Base-by-base conservation (phyloP, 129 eudicot species). In the Artemisia tridentata region DNA sequence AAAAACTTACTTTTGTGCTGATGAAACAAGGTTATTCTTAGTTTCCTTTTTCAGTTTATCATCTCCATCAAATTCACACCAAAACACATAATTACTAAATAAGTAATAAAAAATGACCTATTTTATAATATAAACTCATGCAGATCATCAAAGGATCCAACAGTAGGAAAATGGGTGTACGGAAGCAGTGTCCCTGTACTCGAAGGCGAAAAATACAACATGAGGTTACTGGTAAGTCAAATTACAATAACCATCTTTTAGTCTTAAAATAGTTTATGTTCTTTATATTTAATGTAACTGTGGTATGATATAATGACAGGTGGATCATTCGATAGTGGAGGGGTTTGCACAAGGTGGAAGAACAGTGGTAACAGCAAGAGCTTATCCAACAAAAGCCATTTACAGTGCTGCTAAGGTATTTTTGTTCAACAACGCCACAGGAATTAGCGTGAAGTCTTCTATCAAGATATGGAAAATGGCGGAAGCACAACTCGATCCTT, bases 281-380 rank as follows among this genome's bases (percentile, higher is more conserved):
- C 45, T 38, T 38, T 38, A 38, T 38, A 38, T 38, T 34, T 69
- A 52, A 11, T 10, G 46, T 8, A 55, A 34, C 43, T 43, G 47
- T 20, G 27, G 13, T 62, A 3, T 52, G 63, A 38, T 64, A 49
- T 13, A 6, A 21, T 49, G 43, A 15, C 76, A 91, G 97, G 96
- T 91, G 65, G 98, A 91, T 83, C 98, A 91, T 67, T 91, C 98
- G 49, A 83, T 91, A 1, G 91, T 88, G 2, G 98, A 91, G 70
- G 87, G 95, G 29, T 91, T 91, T 64, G 98, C 83, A 15, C 98
- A 91, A 79, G 92, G 92, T 47, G 98, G 98, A 47, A 79, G 98
- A 75, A 86, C 87, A 7, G 87, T 83, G 65, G 88, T 91, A 51
- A 88, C 98, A 2, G 84, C 98, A 13, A 69, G 98, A 75, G 81